Percentiles rank a stretch among this genome's conserved stretches.
These are phyloP conservation scores for Elsinoe batatas DNA, from an alignment of 2,329 filamentous ascomycete species.

Conservation along the genomic window DNA sequence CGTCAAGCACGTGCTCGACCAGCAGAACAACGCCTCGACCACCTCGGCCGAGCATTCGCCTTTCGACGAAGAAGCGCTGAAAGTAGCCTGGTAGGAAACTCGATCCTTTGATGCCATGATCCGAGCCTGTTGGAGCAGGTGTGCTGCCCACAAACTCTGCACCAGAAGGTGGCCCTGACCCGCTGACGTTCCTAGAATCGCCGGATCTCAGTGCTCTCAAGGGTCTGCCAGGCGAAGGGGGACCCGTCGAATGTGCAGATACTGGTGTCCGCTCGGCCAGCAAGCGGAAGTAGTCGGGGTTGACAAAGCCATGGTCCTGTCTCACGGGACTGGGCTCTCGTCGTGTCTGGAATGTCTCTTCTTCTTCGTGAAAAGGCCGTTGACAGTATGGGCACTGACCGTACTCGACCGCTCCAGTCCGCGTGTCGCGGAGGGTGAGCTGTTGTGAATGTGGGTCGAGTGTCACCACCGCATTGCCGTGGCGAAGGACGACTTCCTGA, in stretches of 20 bases:
- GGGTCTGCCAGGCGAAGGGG: conserved; percentile 42
- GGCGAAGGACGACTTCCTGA: conserved; percentile 76
- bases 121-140: conserved; percentile 27
- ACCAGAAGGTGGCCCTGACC: conserved; percentile 36
- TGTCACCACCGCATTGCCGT: conserved; percentile 85
- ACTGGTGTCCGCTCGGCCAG: conserved; percentile 52
- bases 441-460: conserved; percentile 78
- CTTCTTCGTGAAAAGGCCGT: conserved; percentile 53
- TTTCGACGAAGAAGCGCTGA: conserved; percentile 82
- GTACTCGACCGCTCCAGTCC: conserved; percentile 45
- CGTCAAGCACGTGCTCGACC: conserved; percentile 87
- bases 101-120: conserved; percentile 67
- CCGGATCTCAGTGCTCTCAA: conserved; percentile 26
- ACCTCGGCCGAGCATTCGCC: conserved; percentile 74
- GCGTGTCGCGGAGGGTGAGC: conserved; percentile 64
- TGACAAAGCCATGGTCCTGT: conserved; percentile 60
- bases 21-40: conserved; percentile 91
- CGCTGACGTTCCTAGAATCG: conserved; percentile 25
- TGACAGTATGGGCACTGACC: conserved; percentile 86
- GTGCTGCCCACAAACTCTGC: conserved; percentile 39
- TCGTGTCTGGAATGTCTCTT: conserved; percentile 23
- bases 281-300: conserved; percentile 93
- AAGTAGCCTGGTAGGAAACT: conserved; percentile 93
- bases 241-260: conserved; percentile 39
- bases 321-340: conserved; percentile 27